Conservation (phyloP, 2,329 filamentous ascomycete species). For the Claviceps paspali region DNA sequence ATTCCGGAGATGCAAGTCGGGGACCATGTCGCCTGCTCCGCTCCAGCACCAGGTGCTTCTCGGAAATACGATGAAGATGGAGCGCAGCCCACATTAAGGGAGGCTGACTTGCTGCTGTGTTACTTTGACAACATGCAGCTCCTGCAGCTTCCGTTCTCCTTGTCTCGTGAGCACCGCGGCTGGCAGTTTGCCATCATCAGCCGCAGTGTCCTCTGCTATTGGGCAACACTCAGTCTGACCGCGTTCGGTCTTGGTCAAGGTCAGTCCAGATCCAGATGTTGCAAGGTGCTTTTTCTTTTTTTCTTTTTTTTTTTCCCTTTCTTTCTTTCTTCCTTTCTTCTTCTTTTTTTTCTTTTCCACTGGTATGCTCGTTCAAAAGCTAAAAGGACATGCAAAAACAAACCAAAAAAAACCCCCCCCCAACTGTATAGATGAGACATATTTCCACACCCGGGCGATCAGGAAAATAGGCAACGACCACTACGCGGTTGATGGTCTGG, state of each 20-base stretch:
- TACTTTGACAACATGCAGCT: neutral
- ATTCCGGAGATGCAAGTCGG: neutral
- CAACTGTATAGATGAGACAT: neutral
- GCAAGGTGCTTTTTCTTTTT: too few species aligned
- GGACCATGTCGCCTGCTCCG: neutral
- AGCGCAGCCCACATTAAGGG: neutral
- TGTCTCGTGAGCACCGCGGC: neutral
- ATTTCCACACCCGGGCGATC: neutral
- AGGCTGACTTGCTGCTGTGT: neutral
- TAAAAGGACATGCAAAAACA: too few species aligned
- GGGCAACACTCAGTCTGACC: neutral
- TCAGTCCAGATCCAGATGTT: neutral
- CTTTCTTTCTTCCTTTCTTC: too few species aligned
- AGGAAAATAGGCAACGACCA: neutral
- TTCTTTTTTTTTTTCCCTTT: too few species aligned
- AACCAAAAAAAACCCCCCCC: too few species aligned
- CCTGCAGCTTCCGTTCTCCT: neutral
- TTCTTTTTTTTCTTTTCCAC: too few species aligned
- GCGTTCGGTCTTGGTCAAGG: neutral
- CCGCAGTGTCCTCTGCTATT: neutral
- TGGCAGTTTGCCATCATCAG: neutral
- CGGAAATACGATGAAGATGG: neutral
- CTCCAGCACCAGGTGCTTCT: neutral
- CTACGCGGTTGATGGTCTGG: neutral
- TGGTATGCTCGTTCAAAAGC: too few species aligned